Percentiles rank a stretch among this genome's conserved stretches.
phyloP scores from a whole-genome alignment of 1,284 basidiomycete species.

The Schizophyllum amplum region DNA sequence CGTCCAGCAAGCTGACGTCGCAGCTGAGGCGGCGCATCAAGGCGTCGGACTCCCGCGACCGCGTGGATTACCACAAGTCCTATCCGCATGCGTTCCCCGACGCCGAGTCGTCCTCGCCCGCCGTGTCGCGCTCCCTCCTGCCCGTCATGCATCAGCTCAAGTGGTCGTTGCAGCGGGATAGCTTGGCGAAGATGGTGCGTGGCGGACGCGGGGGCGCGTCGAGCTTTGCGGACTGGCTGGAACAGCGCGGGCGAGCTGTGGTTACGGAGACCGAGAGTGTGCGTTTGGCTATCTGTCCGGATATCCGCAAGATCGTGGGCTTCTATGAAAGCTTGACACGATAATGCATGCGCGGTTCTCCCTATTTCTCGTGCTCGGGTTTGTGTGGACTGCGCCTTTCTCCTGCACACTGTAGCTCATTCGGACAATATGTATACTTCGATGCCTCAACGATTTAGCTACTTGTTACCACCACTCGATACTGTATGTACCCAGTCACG shows the following conservation, averaged over 20 bases:
- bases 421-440: too few relatives aligned
- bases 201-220: conserved; percentile 20
- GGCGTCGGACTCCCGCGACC: conserved; percentile 13
- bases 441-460: too few relatives aligned
- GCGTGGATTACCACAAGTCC: conserved; percentile 28
- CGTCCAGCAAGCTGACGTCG: conserved; percentile 36
- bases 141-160: conserved; percentile 46
- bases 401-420: too few relatives aligned
- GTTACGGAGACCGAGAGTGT: conserved; percentile 55
- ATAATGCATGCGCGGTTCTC: too few relatives aligned
- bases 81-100: conserved; percentile 43
- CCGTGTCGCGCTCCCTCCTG: conserved; percentile 44
- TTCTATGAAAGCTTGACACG: conserved; percentile 43
- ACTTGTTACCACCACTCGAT: too few relatives aligned
- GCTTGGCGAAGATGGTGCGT: conserved; percentile 32
- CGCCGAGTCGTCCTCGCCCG: conserved; percentile 37
- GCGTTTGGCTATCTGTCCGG: conserved; percentile 58
- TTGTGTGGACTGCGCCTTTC: too few relatives aligned
- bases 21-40: conserved; percentile 34
- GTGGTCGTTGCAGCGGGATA: conserved; percentile 42
- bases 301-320: conserved; percentile 44
- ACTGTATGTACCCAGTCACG: too few relatives aligned
- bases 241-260: conserved; percentile 36
- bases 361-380: too few relatives aligned
- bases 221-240: conserved; percentile 39